These are phyloP conservation scores for Saturnispora dispora DNA, from an alignment of 805 yeast species.

Conservation along the genomic window DNA sequence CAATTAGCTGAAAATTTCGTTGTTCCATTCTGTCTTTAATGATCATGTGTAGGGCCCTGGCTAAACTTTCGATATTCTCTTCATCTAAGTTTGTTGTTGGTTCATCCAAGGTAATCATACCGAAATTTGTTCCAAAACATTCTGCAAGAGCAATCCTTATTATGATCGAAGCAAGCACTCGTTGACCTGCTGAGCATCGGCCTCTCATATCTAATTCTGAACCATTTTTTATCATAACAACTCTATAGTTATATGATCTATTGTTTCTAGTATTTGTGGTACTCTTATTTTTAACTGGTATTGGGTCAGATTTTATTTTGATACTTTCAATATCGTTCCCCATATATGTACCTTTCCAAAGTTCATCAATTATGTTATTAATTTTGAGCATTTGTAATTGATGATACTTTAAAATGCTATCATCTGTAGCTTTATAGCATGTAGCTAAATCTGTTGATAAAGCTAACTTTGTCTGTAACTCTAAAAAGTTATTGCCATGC, in stretches of 20 bases:
- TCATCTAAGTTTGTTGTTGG: conserved; percentile 94
- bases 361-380: conserved; percentile 75
- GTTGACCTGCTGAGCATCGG: conserved; percentile 96
- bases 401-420: conserved; percentile 90
- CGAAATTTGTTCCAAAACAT: conserved; percentile 91
- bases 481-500: conserved; percentile 64
- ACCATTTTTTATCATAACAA: conserved; percentile 89
- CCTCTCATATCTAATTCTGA: conserved; percentile 97
- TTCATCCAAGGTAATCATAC: conserved; percentile 92
- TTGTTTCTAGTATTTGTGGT: conserved; percentile 19
- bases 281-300: conserved; percentile 32
- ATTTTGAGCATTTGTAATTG: conserved; percentile 87
- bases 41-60: conserved; percentile 65
- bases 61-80: conserved; percentile 82
- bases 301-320: conserved; percentile 72
- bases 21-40: conserved; percentile 70
- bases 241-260: conserved; percentile 85
- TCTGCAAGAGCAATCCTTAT: conserved; percentile 90
- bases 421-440: conserved; percentile 79
- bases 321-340: conserved; percentile 95
- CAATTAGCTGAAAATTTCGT: conserved; percentile 85
- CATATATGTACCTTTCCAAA: conserved; percentile 90
- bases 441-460: conserved; percentile 75
- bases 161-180: conserved; percentile 84
- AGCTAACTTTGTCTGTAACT: conserved; percentile 63